Evolutionary conservation across 1,284 basidiomycete species (phyloP).

Genomic region (Sutorius eximius): DNA sequence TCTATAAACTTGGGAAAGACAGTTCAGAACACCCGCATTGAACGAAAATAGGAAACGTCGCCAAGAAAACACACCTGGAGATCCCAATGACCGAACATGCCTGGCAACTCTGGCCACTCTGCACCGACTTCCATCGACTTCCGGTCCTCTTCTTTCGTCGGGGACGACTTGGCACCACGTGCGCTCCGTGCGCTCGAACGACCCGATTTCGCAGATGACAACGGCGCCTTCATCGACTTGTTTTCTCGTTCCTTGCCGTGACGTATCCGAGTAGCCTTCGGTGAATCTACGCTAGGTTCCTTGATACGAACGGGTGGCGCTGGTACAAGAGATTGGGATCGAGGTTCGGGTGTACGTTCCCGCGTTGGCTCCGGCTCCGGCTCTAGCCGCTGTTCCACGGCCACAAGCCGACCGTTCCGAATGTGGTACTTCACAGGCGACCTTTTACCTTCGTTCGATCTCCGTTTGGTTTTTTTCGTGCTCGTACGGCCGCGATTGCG

Average conservation of each 20-base stretch:
- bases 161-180: not conserved
- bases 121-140: not conserved
- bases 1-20: conserved; percentile 29
- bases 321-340: not conserved
- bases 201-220: not conserved
- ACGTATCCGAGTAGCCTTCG: not conserved
- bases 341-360: not conserved
- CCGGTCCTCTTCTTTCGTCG: conserved; percentile 2
- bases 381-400: not conserved
- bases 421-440: conserved; percentile 13
- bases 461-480: not conserved
- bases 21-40: not conserved
- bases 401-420: conserved; percentile 22
- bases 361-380: not conserved
- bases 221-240: not conserved
- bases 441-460: not conserved
- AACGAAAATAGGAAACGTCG: not conserved
- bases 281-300: not conserved
- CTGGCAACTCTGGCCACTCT: conserved; percentile 21
- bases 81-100: conserved; percentile 21
- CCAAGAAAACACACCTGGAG: conserved; percentile 20
- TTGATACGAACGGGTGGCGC: not conserved
- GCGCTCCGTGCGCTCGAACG: not conserved
- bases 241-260: not conserved
- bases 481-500: not conserved